phyloP scores from a whole-genome alignment of 164 flowering plant species.

The Nymphaea thermarum region DNA sequence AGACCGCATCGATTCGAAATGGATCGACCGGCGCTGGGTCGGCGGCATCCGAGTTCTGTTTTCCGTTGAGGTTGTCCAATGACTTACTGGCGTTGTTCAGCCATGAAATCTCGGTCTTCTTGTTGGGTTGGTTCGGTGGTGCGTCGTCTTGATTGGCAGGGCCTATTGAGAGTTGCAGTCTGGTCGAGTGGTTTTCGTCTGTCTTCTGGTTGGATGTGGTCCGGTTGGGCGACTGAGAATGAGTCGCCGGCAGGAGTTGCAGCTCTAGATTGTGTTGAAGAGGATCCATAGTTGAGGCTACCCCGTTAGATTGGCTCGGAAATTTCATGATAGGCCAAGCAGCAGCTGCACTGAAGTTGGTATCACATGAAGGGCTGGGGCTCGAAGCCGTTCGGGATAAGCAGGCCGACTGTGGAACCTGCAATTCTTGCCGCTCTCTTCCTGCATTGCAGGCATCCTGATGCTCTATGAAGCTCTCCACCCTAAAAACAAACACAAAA shows the following conservation, averaged over 20 bases:
- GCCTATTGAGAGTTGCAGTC: background rate
- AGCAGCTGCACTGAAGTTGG: constrained; percentile 38
- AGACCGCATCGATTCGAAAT: background rate
- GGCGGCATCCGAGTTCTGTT: background rate
- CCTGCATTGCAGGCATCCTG: constrained; percentile 80
- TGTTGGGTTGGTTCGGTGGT: background rate
- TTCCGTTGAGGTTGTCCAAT: background rate
- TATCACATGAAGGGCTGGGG: constrained; percentile 73
- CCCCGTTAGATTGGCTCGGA: constrained; percentile 10
- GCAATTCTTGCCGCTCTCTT: constrained; percentile 30
- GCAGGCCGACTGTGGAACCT: constrained; percentile 36
- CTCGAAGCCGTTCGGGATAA: constrained; percentile 67
- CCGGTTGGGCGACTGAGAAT: background rate
- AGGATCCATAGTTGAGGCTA: background rate
- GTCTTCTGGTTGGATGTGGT: constrained; percentile 10
- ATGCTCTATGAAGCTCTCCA: constrained; percentile 94
- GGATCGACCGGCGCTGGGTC: background rate
- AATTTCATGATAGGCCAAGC: constrained; percentile 28
- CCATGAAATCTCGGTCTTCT: background rate
- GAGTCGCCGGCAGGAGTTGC: constrained; percentile 38
- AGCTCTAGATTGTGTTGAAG: constrained; percentile 51
- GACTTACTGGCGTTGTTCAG: background rate
- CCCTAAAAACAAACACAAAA: constrained; percentile 26
- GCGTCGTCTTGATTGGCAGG: background rate
- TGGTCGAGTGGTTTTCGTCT: constrained; percentile 6